Evolutionary conservation across 2,329 filamentous ascomycete species (phyloP).

Genomic region (Pseudogymnoascus sp.): DNA sequence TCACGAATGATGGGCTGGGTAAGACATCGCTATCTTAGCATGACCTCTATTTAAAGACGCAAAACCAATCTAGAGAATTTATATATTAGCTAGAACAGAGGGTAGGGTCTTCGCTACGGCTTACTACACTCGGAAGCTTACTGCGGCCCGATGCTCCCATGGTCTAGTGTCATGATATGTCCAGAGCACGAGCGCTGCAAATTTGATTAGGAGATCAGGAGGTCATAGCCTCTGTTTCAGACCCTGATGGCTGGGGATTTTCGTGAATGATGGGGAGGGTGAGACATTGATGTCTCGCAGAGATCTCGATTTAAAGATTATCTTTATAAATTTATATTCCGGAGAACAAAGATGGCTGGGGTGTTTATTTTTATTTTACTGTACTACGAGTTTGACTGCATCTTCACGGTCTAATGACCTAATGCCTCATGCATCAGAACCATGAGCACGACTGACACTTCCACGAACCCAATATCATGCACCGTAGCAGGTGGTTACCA

Average conservation of each 20-base stretch:
- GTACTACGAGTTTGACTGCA: not conserved
- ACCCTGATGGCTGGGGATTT: not conserved
- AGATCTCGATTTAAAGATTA: not conserved
- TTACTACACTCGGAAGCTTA: not conserved
- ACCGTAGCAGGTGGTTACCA: no score
- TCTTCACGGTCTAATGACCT: not conserved
- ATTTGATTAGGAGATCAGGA: not conserved
- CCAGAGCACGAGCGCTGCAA: not conserved
- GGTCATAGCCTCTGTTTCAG: not conserved
- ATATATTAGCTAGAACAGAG: not conserved
- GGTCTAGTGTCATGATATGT: not conserved
- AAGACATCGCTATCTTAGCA: slow-evolving; percentile 1
- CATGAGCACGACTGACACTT: not conserved
- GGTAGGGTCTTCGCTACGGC: not conserved
- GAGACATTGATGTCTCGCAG: not conserved
- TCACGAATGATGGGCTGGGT: not conserved
- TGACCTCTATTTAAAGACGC: not conserved
- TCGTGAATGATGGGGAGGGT: not conserved
- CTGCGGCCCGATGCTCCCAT: not conserved
- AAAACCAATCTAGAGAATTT: not conserved
- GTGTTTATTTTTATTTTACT: not conserved
- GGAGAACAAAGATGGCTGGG: not conserved
- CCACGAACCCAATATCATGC: not conserved
- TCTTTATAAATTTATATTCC: not conserved
- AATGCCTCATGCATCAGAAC: not conserved